Evolutionary conservation across 805 yeast species (phyloP).

Genomic region (Clavispora santaluciae): DNA sequence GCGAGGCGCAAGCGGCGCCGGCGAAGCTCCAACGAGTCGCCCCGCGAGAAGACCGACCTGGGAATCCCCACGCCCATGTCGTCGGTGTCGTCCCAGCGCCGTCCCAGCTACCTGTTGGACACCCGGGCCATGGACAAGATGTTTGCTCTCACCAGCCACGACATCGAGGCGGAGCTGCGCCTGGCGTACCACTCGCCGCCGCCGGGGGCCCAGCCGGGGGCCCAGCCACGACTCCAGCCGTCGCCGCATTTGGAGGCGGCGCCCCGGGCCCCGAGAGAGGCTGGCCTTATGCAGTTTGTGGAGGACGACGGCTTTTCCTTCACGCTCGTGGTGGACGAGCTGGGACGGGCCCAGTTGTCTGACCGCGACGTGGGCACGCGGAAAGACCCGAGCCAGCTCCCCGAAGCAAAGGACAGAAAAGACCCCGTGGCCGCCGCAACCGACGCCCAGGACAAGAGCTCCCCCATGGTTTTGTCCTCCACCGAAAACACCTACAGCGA

Average conservation of each 20-base stretch:
- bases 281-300: background rate
- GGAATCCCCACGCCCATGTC: conserved; percentile 1
- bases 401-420: background rate
- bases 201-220: no score
- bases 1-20: conserved; percentile 5
- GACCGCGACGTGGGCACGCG: no score
- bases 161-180: conserved; percentile 2
- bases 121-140: conserved; percentile 32
- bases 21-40: conserved; percentile 4
- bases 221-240: no score
- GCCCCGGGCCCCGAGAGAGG: background rate
- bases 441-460: background rate
- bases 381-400: background rate
- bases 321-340: conserved; percentile 35
- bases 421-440: background rate
- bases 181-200: conserved; percentile 19
- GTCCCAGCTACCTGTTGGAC: conserved; percentile 17
- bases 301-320: conserved; percentile 23
- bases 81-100: background rate
- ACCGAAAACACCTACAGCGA: conserved; percentile 1
- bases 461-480: background rate
- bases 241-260: background rate
- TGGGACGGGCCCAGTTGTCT: conserved; percentile 37
- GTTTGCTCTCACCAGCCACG: conserved; percentile 25
- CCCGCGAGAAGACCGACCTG: background rate